A percentile compares a stretch with the other conserved stretches of the same genome.
Conservation (phyloP, 495 filamentous ascomycete genomes). For the Durotheca rogersii region DNA sequence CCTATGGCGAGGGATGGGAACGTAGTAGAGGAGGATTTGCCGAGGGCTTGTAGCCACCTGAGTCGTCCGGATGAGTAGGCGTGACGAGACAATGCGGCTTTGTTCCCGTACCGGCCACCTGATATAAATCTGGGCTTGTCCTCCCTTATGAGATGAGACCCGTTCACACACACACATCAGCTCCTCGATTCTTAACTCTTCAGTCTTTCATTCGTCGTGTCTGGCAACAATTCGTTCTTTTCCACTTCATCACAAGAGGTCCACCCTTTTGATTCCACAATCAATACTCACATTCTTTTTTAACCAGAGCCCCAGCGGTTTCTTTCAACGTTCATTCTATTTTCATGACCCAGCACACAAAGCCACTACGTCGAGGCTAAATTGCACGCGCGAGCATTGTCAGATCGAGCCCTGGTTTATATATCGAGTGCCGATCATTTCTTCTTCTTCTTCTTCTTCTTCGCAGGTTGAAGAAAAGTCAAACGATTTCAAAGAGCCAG, state of each 20-base stretch:
- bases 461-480: constrained; percentile 14
- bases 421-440: constrained; percentile 1
- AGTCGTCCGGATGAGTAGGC: neutral
- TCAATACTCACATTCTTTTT: constrained; percentile 26
- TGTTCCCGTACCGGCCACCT: neutral
- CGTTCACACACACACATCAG: constrained; percentile 2
- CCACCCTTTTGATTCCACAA: constrained; percentile 1
- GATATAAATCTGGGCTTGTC: constrained; percentile 20
- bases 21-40: neutral
- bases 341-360: constrained; percentile 17
- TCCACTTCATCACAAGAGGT: constrained; percentile 5
- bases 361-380: constrained; percentile 8
- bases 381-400: neutral
- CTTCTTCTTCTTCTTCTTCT: too few species aligned
- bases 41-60: too few species aligned
- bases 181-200: constrained; percentile 3
- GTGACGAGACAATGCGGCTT: neutral
- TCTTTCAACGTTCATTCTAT: constrained; percentile 22
- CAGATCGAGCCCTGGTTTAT: neutral
- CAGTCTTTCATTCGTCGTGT: constrained; percentile 18
- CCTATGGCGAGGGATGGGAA: too few species aligned
- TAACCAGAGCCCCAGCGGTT: constrained; percentile 11
- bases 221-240: constrained; percentile 24
- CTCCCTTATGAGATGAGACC: too few species aligned
- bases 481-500: constrained; percentile 3